Conservation (phyloP, 495 filamentous ascomycete genomes). For the Cercophora samala region DNA sequence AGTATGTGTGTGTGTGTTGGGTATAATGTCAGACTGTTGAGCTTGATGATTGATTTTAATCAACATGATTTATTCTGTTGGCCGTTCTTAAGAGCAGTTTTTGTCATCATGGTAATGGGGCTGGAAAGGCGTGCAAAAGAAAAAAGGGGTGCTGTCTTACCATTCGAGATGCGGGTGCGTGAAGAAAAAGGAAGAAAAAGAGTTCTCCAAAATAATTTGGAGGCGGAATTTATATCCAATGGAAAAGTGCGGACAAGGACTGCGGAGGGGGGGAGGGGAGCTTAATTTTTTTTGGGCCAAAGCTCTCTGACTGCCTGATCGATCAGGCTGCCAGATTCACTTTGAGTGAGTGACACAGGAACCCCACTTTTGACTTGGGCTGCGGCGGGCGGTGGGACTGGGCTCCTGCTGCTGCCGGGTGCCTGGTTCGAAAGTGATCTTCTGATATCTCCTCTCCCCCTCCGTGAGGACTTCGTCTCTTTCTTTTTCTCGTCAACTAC, state of each 20-base stretch:
- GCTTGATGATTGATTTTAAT: conserved; percentile 52
- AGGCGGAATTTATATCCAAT: not conserved
- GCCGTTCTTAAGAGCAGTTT: conserved; percentile 56
- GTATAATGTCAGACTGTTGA: conserved; percentile 55
- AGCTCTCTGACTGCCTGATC: too few species aligned
- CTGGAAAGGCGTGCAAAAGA: not conserved
- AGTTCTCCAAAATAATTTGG: not conserved
- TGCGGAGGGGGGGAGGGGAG: not conserved
- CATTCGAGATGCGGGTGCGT: not conserved
- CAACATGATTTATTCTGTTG: conserved; percentile 57
- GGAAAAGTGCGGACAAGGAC: not conserved
- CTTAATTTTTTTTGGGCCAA: not conserved
- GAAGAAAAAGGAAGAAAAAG: not conserved
- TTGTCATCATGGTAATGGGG: conserved; percentile 43
- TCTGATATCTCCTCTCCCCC: not conserved
- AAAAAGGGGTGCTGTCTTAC: conserved; percentile 1
- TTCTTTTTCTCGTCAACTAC: not conserved
- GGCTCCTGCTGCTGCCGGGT: not conserved
- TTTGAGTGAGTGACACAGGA: not conserved
- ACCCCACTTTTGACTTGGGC: not conserved
- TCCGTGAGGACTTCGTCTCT: not conserved
- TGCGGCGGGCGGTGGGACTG: not conserved
- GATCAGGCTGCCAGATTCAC: not conserved
- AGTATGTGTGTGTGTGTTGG: conserved; percentile 2
- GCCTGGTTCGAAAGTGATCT: not conserved